Evolutionary conservation across 106 monocot species (phyloP).

Genomic region (Dendrobium chrysotoxum): DNA sequence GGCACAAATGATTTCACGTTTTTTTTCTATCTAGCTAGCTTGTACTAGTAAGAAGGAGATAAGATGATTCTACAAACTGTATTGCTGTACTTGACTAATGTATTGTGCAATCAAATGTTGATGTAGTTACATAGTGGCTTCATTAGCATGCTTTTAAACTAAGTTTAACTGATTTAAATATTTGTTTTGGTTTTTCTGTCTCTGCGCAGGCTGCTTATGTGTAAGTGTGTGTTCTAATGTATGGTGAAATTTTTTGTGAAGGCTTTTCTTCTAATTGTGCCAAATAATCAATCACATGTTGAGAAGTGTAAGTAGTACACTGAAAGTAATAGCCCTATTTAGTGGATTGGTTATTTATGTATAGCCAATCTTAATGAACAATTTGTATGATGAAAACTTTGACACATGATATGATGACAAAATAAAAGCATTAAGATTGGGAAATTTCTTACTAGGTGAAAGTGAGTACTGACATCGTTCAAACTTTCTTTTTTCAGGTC

Average conservation of each 20-base stretch:
- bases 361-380: not conserved
- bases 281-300: not conserved
- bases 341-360: not conserved
- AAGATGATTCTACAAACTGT: too few relatives aligned
- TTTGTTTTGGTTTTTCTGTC: not conserved
- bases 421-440: not conserved
- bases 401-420: not conserved
- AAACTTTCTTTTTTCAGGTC: slow-evolving; percentile 43
- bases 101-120: not conserved
- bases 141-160: not conserved
- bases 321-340: not conserved
- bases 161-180: not conserved
- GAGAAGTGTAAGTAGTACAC: not conserved
- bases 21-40: too few relatives aligned
- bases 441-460: not conserved
- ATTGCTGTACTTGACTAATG: too few relatives aligned
- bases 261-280: not conserved
- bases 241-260: not conserved
- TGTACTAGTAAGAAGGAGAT: too few relatives aligned
- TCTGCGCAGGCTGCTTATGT: not conserved
- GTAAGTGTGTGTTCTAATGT: not conserved
- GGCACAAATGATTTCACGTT: too few relatives aligned
- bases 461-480: not conserved
- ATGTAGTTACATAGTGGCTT: not conserved
- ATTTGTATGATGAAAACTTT: not conserved